Evolutionary conservation across 2,329 filamentous ascomycete species (phyloP), one percentile per base, ranked within the genome.

Genomic region (Aspergillus terreus): DNA sequence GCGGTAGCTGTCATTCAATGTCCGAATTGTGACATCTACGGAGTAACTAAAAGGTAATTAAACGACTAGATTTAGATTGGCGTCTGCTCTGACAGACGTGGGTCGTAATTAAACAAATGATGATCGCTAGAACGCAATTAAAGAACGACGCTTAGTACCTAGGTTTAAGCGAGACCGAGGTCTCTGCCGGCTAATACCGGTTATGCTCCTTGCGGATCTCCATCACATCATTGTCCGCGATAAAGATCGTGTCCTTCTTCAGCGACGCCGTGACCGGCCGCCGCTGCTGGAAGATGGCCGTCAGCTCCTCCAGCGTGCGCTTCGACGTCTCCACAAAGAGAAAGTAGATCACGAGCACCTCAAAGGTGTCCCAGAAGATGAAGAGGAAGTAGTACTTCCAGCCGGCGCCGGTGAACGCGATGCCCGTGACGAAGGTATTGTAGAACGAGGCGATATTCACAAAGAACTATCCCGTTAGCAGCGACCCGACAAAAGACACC

Each of bases 361-460:
- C 65, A 27, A 68, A 55, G 2, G 65, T 48, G 35, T 64, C 63
- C 68, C 66, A 70, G 44, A 62, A 64, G 42, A 70, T 63, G 59
- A 81, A 82, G 21, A 74, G 59, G 49, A 83, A 80, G 60, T 82
- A 82, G 0, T 78, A 80, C 56, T 76, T 75, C 79, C 78, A 83
- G 1, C 72, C 74, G 47, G 81, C 80, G 43, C 73, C 70, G 33
- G 75, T 67, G 45, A 82, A 70, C 3, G 76, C 73, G 2, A 82
- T 75, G 0, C 59, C 61, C 0, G 61, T 63, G 2, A 76, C 76
- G 60, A 74, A 79, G 15, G 76, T 78, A 61, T 80, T 80, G 48
- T 79, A 67, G 36, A 79, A 68, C 36, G 71, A 75, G 21, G 72
- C 76, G 48, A 74, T 71, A 53, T 75, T 76, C 64, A 74, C 75